These are phyloP conservation scores for Pestalotiopsis sp. DNA, from an alignment of 2,329 filamentous ascomycete species.

Conservation along the genomic window DNA sequence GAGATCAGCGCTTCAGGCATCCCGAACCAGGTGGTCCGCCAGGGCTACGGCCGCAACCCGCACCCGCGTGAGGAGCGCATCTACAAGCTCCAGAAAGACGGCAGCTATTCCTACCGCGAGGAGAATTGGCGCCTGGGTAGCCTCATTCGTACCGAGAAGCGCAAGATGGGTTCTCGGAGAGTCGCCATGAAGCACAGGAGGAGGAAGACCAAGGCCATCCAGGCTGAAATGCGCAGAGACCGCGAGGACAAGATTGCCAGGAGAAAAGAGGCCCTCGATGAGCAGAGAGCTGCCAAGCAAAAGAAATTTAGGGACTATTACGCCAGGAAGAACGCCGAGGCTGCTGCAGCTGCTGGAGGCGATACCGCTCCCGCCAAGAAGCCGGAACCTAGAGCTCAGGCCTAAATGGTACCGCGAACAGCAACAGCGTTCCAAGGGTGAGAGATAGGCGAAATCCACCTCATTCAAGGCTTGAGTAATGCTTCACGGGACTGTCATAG, in stretches of 20 bases:
- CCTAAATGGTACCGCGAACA: background rate
- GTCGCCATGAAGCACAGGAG: constrained; percentile 45
- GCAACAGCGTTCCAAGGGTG: background rate
- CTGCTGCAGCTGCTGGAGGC: background rate
- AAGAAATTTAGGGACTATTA: constrained; percentile 25
- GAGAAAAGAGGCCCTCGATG: constrained; percentile 30
- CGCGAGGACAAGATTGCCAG: constrained; percentile 30
- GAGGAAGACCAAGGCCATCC: constrained; percentile 24
- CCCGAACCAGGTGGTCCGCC: constrained; percentile 44
- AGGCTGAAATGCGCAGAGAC: constrained; percentile 28
- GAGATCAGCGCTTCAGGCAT: constrained; percentile 51
- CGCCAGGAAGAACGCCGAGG: constrained; percentile 14
- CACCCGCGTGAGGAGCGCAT: constrained; percentile 43
- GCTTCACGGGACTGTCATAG: no score
- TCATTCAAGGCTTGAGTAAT: no score
- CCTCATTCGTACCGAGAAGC: constrained; percentile 50
- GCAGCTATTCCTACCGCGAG: constrained; percentile 57
- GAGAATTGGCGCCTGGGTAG: constrained; percentile 60
- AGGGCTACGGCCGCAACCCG: constrained; percentile 26
- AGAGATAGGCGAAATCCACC: background rate
- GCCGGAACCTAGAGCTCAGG: constrained; percentile 18
- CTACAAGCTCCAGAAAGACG: constrained; percentile 48
- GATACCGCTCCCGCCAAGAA: background rate
- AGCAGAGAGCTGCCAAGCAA: constrained; percentile 19
- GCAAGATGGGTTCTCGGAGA: constrained; percentile 40